Percentiles rank a stretch among this genome's conserved stretches.
These are phyloP conservation scores for Chamaecrista fasciculata DNA, from an alignment of 306 rosid species.

Conservation along the genomic window DNA sequence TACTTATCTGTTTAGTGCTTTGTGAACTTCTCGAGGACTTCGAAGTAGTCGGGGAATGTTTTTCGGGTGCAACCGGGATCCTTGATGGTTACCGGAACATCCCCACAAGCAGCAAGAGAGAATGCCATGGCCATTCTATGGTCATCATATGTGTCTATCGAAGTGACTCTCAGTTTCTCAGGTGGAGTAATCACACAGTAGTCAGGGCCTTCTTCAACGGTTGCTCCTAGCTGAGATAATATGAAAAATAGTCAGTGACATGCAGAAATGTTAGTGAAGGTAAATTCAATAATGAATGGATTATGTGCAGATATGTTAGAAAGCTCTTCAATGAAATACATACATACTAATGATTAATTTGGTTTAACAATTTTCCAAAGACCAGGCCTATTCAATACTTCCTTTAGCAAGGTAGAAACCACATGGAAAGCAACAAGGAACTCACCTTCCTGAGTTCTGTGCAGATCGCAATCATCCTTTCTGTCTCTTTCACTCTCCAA, in stretches of 20 bases:
- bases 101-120: slow-evolving; percentile 96
- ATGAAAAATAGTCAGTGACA: neutral
- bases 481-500: slow-evolving; percentile 99
- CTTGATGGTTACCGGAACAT: slow-evolving; percentile 90
- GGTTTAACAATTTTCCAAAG: no score
- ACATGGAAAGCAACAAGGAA: slow-evolving; percentile 18
- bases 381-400: no score
- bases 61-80: slow-evolving; percentile 98
- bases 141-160: slow-evolving; percentile 94
- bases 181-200: slow-evolving; percentile 96
- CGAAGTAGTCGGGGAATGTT: slow-evolving; percentile 96
- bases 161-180: slow-evolving; percentile 67
- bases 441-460: slow-evolving; percentile 95
- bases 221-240: slow-evolving; percentile 84
- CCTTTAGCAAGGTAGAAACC: no score
- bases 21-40: slow-evolving; percentile 76
- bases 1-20: slow-evolving; percentile 50
- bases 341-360: no score
- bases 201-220: slow-evolving; percentile 95
- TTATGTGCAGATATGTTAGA: no score
- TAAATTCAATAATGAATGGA: no score
- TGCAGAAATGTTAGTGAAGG: neutral
- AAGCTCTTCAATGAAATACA: no score
- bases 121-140: slow-evolving; percentile 99
- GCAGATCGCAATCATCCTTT: slow-evolving; percentile 98